phyloP scores from a whole-genome alignment of 441 rosid genomes.

The Macaranga tanarius region DNA sequence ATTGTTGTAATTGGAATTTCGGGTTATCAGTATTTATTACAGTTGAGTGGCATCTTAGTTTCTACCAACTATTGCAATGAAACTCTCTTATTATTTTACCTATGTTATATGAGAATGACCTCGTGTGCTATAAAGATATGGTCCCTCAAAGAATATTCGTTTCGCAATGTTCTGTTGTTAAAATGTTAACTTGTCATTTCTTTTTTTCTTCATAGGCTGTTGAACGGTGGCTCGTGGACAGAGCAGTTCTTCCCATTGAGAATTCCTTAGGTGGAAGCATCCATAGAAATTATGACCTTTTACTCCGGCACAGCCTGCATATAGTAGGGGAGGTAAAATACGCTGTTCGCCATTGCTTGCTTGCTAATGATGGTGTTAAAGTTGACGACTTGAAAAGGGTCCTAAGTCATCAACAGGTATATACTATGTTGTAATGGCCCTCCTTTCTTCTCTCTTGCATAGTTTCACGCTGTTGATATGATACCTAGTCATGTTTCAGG shows the following conservation, averaged over 20 bases:
- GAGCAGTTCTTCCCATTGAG: conserved; percentile 93
- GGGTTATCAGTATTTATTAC: background rate
- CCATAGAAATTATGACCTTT: conserved; percentile 91
- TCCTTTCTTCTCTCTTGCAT: conserved; percentile 2
- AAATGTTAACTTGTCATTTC: background rate
- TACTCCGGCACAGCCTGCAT: conserved; percentile 87
- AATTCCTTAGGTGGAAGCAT: conserved; percentile 96
- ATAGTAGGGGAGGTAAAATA: conserved; percentile 95
- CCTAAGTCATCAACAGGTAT: conserved; percentile 98
- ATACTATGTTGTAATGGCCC: conserved; percentile 1
- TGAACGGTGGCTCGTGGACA: conserved; percentile 88
- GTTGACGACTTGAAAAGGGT: conserved; percentile 79
- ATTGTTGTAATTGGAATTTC: background rate
- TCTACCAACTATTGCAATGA: background rate
- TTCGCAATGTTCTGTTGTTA: background rate
- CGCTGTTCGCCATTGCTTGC: conserved; percentile 90
- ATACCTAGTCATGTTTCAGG: conserved; percentile 44
- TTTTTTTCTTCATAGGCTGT: conserved; percentile 55
- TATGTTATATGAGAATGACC: background rate
- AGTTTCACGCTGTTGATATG: conserved; percentile 12
- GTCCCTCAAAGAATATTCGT: background rate
- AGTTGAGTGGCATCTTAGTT: background rate
- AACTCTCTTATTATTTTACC: no score
- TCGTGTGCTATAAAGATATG: background rate
- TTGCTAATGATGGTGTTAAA: conserved; percentile 83